Percentiles rank a stretch among this genome's conserved stretches.
Conservation (phyloP, 2,329 filamentous ascomycete genomes). For the Neonectria sp. region DNA sequence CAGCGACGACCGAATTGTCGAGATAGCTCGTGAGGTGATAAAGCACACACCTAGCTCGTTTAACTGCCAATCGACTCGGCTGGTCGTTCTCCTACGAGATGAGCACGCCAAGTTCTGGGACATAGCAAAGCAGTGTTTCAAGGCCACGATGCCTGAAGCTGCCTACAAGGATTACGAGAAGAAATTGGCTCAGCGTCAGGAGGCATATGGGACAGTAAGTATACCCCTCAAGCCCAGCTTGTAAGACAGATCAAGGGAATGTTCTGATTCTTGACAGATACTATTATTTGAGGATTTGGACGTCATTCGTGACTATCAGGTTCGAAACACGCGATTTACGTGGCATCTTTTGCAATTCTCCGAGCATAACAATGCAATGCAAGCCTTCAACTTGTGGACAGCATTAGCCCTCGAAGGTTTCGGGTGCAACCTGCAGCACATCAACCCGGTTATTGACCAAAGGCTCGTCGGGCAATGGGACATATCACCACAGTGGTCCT, state of each 20-base stretch:
- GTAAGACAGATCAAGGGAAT: background rate
- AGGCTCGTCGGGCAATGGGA: conserved; percentile 27
- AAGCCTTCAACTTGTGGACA: conserved; percentile 32
- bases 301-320: conserved; percentile 23
- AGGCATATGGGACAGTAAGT: conserved; percentile 25
- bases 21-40: conserved; percentile 26
- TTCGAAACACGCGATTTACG: conserved; percentile 16
- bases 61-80: conserved; percentile 31
- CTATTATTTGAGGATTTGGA: conserved; percentile 33
- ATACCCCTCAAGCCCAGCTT: background rate
- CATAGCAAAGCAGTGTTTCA: conserved; percentile 25
- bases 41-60: conserved; percentile 32
- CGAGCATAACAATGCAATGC: conserved; percentile 34
- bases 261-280: conserved; percentile 12
- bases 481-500: conserved; percentile 29
- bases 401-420: conserved; percentile 25
- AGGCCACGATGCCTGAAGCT: conserved; percentile 18
- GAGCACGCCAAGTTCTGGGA: conserved; percentile 31
- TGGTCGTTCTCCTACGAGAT: conserved; percentile 23
- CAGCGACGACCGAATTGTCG: conserved; percentile 20
- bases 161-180: conserved; percentile 24
- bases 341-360: conserved; percentile 30
- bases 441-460: conserved; percentile 32
- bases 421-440: conserved; percentile 32
- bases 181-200: conserved; percentile 21